Conservation (phyloP, 257 asterid species). For the Paraleonurus japonicus region DNA sequence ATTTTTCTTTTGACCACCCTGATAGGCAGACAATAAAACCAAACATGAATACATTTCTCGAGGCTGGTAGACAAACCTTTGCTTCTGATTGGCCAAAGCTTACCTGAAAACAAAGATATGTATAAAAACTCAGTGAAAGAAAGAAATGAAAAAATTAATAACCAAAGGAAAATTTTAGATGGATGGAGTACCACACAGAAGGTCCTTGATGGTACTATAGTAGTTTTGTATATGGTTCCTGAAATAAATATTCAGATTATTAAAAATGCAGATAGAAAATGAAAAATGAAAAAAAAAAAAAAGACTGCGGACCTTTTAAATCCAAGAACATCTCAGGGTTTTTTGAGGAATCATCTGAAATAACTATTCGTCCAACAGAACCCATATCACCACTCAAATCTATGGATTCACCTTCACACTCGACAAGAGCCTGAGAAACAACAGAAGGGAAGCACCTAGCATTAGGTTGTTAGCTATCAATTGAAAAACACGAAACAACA, state of each 20-base stretch:
- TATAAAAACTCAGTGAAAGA: neutral
- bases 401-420: slow-evolving; percentile 88
- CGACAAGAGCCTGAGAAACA: slow-evolving; percentile 72
- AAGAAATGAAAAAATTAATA: neutral
- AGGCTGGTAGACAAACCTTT: slow-evolving; percentile 55
- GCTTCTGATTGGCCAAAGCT: slow-evolving; percentile 95
- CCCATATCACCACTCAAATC: slow-evolving; percentile 97
- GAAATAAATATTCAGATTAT: slow-evolving; percentile 21
- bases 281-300: neutral
- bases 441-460: neutral
- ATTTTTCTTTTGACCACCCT: neutral
- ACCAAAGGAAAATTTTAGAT: neutral
- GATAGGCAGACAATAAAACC: slow-evolving; percentile 6
- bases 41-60: neutral
- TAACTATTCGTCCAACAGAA: slow-evolving; percentile 75
- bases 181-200: slow-evolving; percentile 81
- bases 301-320: slow-evolving; percentile 67
- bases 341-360: slow-evolving; percentile 62
- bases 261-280: slow-evolving; percentile 1
- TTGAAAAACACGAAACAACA: slow-evolving; percentile 13
- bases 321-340: slow-evolving; percentile 76
- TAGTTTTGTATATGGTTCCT: slow-evolving; percentile 84
- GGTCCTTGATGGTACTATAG: slow-evolving; percentile 81
- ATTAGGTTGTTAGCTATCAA: neutral
- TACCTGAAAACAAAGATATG: slow-evolving; percentile 49